Conservation (phyloP, 345 rosid genomes). For the Reutealis trisperma region DNA sequence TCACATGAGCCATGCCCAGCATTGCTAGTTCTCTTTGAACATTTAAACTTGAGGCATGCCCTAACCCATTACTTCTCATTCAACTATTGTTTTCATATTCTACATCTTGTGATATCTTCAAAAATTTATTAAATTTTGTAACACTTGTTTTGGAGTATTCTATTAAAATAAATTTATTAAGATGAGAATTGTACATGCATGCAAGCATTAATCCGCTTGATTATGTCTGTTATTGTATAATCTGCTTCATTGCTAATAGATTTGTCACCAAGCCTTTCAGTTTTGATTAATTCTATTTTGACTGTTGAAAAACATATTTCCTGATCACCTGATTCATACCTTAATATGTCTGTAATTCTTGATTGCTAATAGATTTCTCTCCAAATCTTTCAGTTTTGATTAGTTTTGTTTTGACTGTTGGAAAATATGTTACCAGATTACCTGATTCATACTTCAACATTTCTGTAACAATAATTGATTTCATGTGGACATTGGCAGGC, state of each 20-base stretch:
- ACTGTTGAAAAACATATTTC: background rate
- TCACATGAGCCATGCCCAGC: background rate
- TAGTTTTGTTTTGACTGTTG: background rate
- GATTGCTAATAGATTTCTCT: background rate
- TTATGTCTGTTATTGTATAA: background rate
- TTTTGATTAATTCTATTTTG: background rate
- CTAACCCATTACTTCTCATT: background rate
- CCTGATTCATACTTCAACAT: background rate
- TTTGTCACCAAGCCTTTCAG: background rate
- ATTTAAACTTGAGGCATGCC: background rate
- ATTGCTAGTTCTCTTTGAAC: background rate
- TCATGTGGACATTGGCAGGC: slow-evolving; percentile 48
- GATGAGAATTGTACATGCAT: background rate
- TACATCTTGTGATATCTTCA: background rate
- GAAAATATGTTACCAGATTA: background rate
- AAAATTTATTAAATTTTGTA: background rate
- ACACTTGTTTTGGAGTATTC: background rate
- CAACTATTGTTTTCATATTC: background rate
- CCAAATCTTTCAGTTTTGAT: background rate
- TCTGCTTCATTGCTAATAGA: slow-evolving; percentile 1
- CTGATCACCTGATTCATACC: background rate
- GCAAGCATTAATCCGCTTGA: background rate
- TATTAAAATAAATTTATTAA: background rate
- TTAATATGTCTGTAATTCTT: background rate
- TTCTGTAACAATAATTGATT: background rate